Base-by-base conservation (phyloP, 2,329 filamentous ascomycete species). In the Massarina eburnea region DNA sequence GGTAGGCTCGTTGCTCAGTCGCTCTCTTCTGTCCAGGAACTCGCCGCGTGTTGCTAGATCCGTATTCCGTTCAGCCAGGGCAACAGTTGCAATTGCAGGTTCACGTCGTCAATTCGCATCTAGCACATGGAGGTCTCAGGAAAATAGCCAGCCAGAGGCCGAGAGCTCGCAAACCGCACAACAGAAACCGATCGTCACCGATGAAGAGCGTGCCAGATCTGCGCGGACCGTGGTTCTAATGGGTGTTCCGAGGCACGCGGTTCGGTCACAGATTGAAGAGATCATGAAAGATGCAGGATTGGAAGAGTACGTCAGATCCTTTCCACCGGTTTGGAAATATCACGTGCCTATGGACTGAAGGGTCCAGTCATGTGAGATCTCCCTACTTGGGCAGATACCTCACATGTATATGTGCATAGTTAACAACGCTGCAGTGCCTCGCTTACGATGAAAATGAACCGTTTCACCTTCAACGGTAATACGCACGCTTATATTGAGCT, bases 371-470 rank as follows among this genome's bases (percentile, higher is more conserved):
- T 17, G 19, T 36, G 34, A 6, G 20, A 7, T 18, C 10, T 39
- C 9, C 4, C n/a, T n/a, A n/a, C n/a, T n/a, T n/a, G n/a, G n/a
- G 32, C 32, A 8, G 15, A 35, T 12, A 8, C 32, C 17, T 15
- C 8, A 35, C 10, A n/a, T n/a, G n/a, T n/a, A n/a, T n/a, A 27
- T 40, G n/a, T 18, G 32, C 6, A 40, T 29, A 3, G 35, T 9
- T 29, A 39, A 39, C 22, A 39, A 9, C n/a, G 19, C 30, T 14
- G 15, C 19, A 64, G 61, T 27, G 57, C 52, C 41, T 50, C 34
- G n/a, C 24, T 59, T 1, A 45, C 55, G 26, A 30, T 58, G 17
- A 44, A 26, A n/a, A 4, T 62, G 15, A 52, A 62, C 42, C 57
- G 57, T 22, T 62, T 59, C 45, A 53, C 42, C 8, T 59, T 58